Evolutionary conservation across 306 rosid genomes (phyloP).

Genomic region (Hylodesmum podocarpum): DNA sequence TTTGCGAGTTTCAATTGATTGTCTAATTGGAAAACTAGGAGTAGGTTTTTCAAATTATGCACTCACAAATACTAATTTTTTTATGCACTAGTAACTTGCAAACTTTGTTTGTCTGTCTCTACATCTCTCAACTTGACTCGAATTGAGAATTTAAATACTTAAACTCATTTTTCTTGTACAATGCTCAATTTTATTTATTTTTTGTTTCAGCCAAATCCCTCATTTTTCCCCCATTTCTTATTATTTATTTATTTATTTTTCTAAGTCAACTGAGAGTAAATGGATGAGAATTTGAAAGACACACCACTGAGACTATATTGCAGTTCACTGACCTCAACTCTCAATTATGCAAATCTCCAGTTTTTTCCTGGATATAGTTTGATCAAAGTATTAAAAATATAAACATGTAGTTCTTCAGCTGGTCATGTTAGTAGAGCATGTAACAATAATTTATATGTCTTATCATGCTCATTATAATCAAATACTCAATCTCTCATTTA

Average conservation of each 20-base stretch:
- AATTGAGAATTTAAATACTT: neutral
- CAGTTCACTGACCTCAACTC: neutral
- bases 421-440: neutral
- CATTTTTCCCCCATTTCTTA: neutral
- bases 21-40: constrained; percentile 6
- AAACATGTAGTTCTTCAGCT: neutral
- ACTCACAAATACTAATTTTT: neutral
- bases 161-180: neutral
- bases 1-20: neutral
- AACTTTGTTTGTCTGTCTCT: neutral
- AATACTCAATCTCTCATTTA: neutral
- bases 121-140: neutral
- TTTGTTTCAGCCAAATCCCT: neutral
- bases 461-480: neutral
- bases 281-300: neutral
- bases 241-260: neutral
- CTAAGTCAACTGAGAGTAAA: neutral
- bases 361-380: constrained; percentile 7
- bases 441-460: neutral
- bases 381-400: neutral
- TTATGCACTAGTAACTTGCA: neutral
- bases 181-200: neutral
- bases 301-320: neutral
- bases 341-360: neutral
- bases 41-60: constrained; percentile 9